Evolutionary conservation across 371 early-diverging fungal species (phyloP).

Genomic region (Sporodiniella umbellata): DNA sequence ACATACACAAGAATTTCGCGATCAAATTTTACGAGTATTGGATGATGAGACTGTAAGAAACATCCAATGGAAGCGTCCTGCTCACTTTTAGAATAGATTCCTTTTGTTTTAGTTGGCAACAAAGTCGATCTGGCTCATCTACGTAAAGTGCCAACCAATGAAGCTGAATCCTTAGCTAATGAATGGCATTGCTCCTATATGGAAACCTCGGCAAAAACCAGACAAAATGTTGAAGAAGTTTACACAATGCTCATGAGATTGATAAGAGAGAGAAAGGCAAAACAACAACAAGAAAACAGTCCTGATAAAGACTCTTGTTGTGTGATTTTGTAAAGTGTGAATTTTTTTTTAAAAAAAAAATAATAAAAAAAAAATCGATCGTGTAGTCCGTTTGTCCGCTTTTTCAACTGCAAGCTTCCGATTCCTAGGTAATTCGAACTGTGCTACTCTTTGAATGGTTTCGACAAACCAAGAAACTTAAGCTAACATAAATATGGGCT

Average conservation of each 20-base stretch:
- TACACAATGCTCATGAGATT: constrained; percentile 74
- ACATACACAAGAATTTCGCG: constrained; percentile 83
- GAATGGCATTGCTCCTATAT: constrained; percentile 82
- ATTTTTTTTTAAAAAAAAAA: neutral
- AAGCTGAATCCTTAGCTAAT: constrained; percentile 66
- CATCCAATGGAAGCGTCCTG: constrained; percentile 1
- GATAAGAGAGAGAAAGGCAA: constrained; percentile 71
- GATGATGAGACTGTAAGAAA: constrained; percentile 72
- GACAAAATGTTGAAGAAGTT: constrained; percentile 81
- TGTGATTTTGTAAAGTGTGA: constrained; percentile 36
- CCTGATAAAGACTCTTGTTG: constrained; percentile 50
- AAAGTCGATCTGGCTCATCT: constrained; percentile 77
- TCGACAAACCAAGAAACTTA: too few relatives aligned
- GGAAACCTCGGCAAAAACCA: constrained; percentile 86
- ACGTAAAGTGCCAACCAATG: constrained; percentile 66
- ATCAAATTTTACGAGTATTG: constrained; percentile 84
- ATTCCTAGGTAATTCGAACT: too few relatives aligned
- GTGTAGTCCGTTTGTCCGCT: too few relatives aligned
- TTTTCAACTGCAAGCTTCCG: too few relatives aligned
- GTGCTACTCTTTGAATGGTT: too few relatives aligned
- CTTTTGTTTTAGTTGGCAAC: constrained; percentile 86
- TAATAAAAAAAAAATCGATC: too few relatives aligned
- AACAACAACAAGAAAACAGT: constrained; percentile 42
- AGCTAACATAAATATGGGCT: too few relatives aligned
- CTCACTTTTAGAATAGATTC: constrained; percentile 32